Percentiles rank a stretch among this genome's conserved stretches.
Evolutionary conservation across 805 yeast genomes (phyloP).

Genomic region (Lipomyces yamanashiensis): DNA sequence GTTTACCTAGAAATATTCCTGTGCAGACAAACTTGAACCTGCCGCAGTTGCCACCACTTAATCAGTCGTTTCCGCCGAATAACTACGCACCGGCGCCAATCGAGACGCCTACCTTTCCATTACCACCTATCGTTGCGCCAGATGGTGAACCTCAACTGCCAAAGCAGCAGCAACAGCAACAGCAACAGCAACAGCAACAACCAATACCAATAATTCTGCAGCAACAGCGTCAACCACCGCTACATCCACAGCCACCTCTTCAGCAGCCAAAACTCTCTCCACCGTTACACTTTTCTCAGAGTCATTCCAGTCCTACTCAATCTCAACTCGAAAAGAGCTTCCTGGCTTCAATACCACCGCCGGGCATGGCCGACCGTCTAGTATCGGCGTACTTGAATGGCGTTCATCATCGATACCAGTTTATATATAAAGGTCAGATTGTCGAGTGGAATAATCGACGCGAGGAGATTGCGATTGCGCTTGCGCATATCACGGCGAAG

Average conservation of each 20-base stretch:
- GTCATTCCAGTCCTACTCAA: background rate
- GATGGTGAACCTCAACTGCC: background rate
- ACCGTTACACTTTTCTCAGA: background rate
- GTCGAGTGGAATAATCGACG: slow-evolving; percentile 20
- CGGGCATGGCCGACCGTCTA: slow-evolving; percentile 21
- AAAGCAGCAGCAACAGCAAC: background rate
- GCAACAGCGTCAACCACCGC: background rate
- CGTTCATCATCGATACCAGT: slow-evolving; percentile 32
- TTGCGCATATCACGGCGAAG: slow-evolving; percentile 19
- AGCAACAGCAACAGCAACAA: background rate
- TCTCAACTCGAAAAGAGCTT: slow-evolving; percentile 19
- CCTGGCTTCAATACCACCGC: slow-evolving; percentile 21
- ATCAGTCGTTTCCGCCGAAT: slow-evolving; percentile 1
- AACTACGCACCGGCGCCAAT: slow-evolving; percentile 8
- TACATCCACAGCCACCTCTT: background rate
- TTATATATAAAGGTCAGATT: slow-evolving; percentile 24
- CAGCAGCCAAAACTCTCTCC: slow-evolving; percentile 5
- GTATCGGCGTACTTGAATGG: slow-evolving; percentile 30
- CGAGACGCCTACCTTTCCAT: slow-evolving; percentile 6
- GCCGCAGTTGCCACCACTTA: slow-evolving; percentile 23
- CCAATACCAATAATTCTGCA: background rate
- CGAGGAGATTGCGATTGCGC: slow-evolving; percentile 20
- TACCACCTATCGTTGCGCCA: slow-evolving; percentile 10
- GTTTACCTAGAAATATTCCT: slow-evolving; percentile 19
- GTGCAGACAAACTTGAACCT: slow-evolving; percentile 19